Evolutionary conservation across 306 rosid species (phyloP).

Genomic region (Acmispon strigosus): DNA sequence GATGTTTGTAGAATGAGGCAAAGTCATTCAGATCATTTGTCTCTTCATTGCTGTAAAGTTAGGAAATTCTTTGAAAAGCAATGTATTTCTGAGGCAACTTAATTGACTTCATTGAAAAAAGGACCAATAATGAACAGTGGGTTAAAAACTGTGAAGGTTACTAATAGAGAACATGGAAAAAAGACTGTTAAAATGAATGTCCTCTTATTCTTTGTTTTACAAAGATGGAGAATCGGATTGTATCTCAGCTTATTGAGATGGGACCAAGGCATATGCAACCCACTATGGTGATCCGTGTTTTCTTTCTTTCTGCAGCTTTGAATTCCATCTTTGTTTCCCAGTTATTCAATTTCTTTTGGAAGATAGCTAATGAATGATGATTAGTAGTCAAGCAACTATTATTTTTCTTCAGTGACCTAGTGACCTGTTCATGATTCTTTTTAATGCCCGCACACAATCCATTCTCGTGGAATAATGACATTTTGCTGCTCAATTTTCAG

Average conservation of each 20-base stretch:
- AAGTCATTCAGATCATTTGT: too few species aligned
- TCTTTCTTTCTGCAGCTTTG: background rate
- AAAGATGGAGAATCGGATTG: background rate
- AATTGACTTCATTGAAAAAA: background rate
- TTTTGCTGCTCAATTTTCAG: conserved; percentile 23
- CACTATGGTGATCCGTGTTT: background rate
- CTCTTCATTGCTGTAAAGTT: too few species aligned
- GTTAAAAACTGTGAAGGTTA: background rate
- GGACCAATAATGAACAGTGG: background rate
- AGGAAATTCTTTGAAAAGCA: background rate
- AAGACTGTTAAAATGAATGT: too few species aligned
- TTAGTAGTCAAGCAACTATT: background rate
- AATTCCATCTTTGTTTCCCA: background rate
- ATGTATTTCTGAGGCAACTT: background rate
- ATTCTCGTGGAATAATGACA: background rate
- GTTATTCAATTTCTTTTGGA: background rate
- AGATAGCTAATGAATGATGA: background rate
- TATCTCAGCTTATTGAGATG: background rate
- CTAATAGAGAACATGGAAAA: too few species aligned
- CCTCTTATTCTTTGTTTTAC: too few species aligned
- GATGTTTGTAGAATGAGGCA: background rate
- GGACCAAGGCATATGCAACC: background rate
- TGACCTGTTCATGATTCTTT: background rate
- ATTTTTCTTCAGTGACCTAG: background rate
- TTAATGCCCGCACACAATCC: background rate